phyloP scores from a whole-genome alignment of 208 protist species.

The Trypanosoma vivax region DNA sequence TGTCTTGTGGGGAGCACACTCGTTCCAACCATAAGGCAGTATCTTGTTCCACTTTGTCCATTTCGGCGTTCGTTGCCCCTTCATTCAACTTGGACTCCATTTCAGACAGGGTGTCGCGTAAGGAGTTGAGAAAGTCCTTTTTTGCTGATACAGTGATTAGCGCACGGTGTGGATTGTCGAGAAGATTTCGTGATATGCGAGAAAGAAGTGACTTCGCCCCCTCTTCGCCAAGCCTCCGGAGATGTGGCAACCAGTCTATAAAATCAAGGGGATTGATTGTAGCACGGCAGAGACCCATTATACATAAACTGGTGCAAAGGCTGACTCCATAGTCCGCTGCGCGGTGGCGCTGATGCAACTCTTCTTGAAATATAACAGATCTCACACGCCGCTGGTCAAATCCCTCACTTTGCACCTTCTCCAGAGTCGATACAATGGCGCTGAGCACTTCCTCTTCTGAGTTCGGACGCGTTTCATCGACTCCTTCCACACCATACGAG shows the following conservation, averaged over 20 bases:
- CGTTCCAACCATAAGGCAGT: conserved; percentile 61
- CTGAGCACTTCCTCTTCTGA: conserved; percentile 55
- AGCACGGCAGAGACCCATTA: conserved; percentile 65
- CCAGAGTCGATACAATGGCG: conserved; percentile 51
- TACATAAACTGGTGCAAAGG: conserved; percentile 65
- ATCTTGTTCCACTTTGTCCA: conserved; percentile 45
- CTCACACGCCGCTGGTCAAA: conserved; percentile 77
- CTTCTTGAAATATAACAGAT: conserved; percentile 85
- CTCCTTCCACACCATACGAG: conserved; percentile 85
- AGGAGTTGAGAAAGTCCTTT: conserved; percentile 46
- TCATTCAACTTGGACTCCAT: conserved; percentile 57
- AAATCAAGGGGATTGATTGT: conserved; percentile 73
- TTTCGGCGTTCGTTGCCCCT: conserved; percentile 40
- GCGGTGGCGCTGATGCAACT: conserved; percentile 85
- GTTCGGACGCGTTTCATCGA: conserved; percentile 58
- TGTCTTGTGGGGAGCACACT: conserved; percentile 53
- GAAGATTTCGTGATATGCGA: conserved; percentile 53
- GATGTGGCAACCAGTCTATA: conserved; percentile 83
- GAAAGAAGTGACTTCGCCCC: conserved; percentile 56
- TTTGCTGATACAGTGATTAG: conserved; percentile 66
- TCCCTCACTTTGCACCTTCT: conserved; percentile 54
- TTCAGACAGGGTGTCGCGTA: conserved; percentile 50
- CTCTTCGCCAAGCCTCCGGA: conserved; percentile 43
- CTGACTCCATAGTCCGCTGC: conserved; percentile 82
- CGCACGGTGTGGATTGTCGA: conserved; percentile 66